phyloP scores from a whole-genome alignment of 2,329 filamentous ascomycete genomes.

The Calonectria hawksworthii region DNA sequence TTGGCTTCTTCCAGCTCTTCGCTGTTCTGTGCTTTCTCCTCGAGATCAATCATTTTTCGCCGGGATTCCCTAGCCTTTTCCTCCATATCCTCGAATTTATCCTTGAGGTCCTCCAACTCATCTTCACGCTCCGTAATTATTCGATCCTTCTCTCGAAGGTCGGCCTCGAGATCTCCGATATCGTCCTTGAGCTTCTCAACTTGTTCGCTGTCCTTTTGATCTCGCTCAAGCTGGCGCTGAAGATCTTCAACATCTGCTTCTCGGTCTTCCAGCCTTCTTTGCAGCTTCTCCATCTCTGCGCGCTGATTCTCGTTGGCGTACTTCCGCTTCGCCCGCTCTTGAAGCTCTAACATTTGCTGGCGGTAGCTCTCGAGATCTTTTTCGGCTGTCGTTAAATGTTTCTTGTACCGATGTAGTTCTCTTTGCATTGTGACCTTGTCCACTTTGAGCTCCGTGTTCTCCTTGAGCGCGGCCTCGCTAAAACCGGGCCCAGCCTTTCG shows the following conservation, averaged over 20 bases:
- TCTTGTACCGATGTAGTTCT: constrained; percentile 89
- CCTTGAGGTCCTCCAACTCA: constrained; percentile 77
- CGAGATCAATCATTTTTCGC: constrained; percentile 65
- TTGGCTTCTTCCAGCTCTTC: constrained; percentile 69
- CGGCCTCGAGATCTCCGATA: constrained; percentile 81
- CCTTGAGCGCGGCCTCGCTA: constrained; percentile 88
- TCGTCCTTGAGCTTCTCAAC: constrained; percentile 79
- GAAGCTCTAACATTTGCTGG: constrained; percentile 84
- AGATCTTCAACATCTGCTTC: constrained; percentile 74
- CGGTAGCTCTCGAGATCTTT: constrained; percentile 88
- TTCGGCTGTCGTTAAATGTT: constrained; percentile 85
- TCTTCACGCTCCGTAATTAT: constrained; percentile 81
- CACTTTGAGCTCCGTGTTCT: constrained; percentile 97
- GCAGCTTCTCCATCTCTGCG: constrained; percentile 70
- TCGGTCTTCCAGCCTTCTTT: constrained; percentile 68
- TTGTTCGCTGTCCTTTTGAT: constrained; percentile 69
- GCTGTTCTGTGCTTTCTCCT: constrained; percentile 66
- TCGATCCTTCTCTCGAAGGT: constrained; percentile 82
- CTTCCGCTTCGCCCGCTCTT: constrained; percentile 83
- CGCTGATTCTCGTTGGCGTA: constrained; percentile 80
- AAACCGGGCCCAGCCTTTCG: constrained; percentile 90
- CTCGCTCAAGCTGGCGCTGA: constrained; percentile 69
- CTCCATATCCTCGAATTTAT: constrained; percentile 66
- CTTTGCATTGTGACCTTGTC: constrained; percentile 90
- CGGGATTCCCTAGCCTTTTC: constrained; percentile 71